Evolutionary conservation across 805 yeast species (phyloP).

Genomic region (Myxozyma neglecta): DNA sequence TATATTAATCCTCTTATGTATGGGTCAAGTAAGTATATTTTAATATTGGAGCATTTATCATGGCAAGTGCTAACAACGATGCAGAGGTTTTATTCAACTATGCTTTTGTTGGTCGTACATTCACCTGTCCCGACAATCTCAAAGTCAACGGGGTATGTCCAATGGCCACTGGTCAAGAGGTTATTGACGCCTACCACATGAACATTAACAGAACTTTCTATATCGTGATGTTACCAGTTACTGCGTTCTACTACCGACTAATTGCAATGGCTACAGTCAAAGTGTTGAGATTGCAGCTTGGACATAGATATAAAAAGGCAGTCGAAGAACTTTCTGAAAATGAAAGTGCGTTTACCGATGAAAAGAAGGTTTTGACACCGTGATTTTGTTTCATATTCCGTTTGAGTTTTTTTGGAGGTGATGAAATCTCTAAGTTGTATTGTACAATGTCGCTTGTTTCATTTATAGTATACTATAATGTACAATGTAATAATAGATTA

Average conservation of each 20-base stretch:
- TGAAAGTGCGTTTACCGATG: too few species aligned
- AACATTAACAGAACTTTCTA: conserved; percentile 30
- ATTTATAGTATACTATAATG: too few species aligned
- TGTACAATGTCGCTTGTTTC: too few species aligned
- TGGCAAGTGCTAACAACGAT: neutral
- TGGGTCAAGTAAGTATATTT: conserved; percentile 35
- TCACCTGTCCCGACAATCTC: conserved; percentile 51
- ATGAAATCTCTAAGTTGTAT: too few species aligned
- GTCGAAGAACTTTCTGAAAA: neutral
- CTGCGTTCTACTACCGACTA: conserved; percentile 35
- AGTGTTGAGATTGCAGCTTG: conserved; percentile 21
- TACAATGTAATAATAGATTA: too few species aligned
- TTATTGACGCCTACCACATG: conserved; percentile 54
- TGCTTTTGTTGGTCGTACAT: conserved; percentile 54
- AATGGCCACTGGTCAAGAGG: conserved; percentile 55
- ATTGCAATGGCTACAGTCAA: conserved; percentile 35
- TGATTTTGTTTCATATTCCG: too few species aligned
- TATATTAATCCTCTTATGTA: conserved; percentile 78
- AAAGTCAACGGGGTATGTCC: conserved; percentile 46
- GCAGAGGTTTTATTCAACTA: conserved; percentile 18
- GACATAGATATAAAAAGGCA: neutral
- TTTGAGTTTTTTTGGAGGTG: too few species aligned
- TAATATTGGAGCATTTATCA: neutral
- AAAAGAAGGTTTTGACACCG: too few species aligned
- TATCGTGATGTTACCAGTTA: conserved; percentile 34